Evolutionary conservation across 148 eudicot species (phyloP), one percentile per base, ranked within the genome.

Genomic region (Gaultheria prostrata): DNA sequence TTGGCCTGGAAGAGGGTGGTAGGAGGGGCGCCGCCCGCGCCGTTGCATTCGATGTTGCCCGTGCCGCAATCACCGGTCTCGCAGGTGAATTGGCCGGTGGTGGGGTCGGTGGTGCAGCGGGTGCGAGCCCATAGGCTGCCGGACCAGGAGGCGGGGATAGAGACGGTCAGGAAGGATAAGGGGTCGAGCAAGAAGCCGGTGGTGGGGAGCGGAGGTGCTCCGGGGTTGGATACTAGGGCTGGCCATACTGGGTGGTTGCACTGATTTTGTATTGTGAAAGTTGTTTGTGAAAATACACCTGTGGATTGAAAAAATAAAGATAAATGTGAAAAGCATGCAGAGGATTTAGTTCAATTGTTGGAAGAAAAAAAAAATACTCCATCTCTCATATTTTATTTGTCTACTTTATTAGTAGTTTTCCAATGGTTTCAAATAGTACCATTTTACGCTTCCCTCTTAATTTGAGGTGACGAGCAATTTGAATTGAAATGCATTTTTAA

Each of bases 81-180:
- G 56, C 98, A 95, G 1, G 88, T 72, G 87, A 93, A 90, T 21
- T 86, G 82, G 32, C 90, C 88, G 50, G 87, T 49, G 5, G 88
- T 49, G 7, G 88, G 24, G 85, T 91, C 91, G 4, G 69, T 78
- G 35, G 90, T 26, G 84, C 98, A 95, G 46, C 84, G 76, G 21
- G 97, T 92, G 7, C 96, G 91, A 57, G 91, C 98, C 97, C 98
- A 95, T 35, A 93, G 24, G 20, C 94, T 90, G 80, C 98, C 97
- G 6, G 98, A 95, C 98, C 98, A 95, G 1, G 87, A 72, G 43
- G 89, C 3, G 0, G 97, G 95, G 39, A 89, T 86, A 6, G 89
- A 17, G 2, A 95, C 33, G 84, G 87, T 17, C 35, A 56, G 28
- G 75, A 89, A 83, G 49, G 87, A 82, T 26, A 84, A 88, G 8